Evolutionary conservation across 768 basidiomycete species (phyloP).

Genomic region (Amanita molliuscula): DNA sequence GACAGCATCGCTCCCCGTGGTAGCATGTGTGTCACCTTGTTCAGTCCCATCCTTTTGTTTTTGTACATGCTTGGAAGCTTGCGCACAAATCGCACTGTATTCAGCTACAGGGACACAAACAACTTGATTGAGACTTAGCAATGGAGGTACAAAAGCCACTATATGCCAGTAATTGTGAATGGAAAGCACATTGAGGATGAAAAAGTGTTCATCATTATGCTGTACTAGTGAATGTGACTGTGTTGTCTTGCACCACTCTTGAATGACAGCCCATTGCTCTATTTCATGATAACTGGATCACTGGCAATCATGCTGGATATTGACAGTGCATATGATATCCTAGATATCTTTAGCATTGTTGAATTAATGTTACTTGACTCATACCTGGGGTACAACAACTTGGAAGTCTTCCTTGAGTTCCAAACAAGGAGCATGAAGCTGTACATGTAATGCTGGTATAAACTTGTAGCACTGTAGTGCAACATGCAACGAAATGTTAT

Average conservation of each 20-base stretch:
- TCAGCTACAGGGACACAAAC: neutral
- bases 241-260: neutral
- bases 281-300: neutral
- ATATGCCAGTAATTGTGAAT: neutral
- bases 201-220: neutral
- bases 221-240: neutral
- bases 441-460: neutral
- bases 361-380: neutral
- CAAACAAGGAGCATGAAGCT: neutral
- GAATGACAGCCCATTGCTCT: neutral
- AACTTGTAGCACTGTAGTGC: neutral
- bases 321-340: neutral
- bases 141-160: neutral
- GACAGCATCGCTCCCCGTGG: neutral
- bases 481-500: neutral
- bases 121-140: neutral
- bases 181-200: neutral
- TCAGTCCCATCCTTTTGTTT: neutral
- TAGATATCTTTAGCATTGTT: neutral
- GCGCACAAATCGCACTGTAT: neutral
- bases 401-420: neutral
- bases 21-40: neutral
- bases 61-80: neutral
- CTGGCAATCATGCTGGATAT: neutral
- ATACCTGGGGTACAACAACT: neutral